These are phyloP conservation scores for Colletotrichum trifolii DNA, from an alignment of 2,329 filamentous ascomycete species.

Conservation along the genomic window DNA sequence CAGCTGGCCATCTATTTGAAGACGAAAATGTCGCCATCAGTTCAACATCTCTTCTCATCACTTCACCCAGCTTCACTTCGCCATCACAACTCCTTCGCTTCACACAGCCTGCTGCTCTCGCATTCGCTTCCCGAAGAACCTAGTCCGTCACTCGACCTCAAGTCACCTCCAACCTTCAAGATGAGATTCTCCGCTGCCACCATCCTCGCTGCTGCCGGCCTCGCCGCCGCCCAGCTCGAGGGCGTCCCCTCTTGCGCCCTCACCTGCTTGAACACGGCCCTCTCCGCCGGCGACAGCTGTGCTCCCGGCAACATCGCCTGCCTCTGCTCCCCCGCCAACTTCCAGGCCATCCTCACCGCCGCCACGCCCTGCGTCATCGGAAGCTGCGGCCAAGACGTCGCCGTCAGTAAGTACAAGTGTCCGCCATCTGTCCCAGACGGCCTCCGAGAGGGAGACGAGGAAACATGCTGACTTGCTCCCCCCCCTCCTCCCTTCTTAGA, in stretches of 20 bases:
- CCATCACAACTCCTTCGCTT: constrained; percentile 19
- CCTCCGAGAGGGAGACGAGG: not conserved
- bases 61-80: constrained; percentile 13
- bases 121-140: constrained; percentile 1
- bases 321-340: constrained; percentile 26
- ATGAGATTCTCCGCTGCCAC: constrained; percentile 34
- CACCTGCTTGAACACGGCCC: constrained; percentile 23
- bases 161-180: constrained; percentile 3
- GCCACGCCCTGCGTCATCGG: constrained; percentile 23
- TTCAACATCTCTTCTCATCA: not conserved
- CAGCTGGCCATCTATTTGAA: constrained; percentile 17
- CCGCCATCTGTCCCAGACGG: no score
- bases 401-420: constrained; percentile 18
- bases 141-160: constrained; percentile 2
- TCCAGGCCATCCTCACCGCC: constrained; percentile 18
- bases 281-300: constrained; percentile 14
- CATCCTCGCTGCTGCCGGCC: constrained; percentile 31
- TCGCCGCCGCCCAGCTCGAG: constrained; percentile 30
- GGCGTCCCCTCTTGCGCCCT: constrained; percentile 23
- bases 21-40: not conserved
- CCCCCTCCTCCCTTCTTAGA: not conserved
- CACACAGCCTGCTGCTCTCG: not conserved
- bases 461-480: not conserved
- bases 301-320: constrained; percentile 3
- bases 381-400: constrained; percentile 17